phyloP scores from a whole-genome alignment of 148 eudicot species.

The Salicornia ramosissima region DNA sequence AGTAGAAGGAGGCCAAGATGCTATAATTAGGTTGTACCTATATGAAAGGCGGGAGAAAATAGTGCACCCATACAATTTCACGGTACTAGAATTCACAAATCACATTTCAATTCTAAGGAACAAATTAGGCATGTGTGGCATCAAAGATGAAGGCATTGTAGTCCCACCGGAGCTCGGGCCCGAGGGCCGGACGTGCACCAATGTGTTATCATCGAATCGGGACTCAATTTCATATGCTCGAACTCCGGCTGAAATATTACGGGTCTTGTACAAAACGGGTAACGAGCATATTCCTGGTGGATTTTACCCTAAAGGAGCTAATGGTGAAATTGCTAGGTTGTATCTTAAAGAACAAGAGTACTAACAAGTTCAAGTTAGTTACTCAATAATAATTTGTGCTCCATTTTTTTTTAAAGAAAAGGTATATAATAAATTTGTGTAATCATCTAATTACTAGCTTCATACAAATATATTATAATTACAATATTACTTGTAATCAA shows the following conservation, averaged over 20 bases:
- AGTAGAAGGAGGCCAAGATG: slow-evolving; percentile 82
- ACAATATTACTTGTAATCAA: no score
- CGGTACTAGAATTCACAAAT: slow-evolving; percentile 64
- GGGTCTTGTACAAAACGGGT: slow-evolving; percentile 58
- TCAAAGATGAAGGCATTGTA: slow-evolving; percentile 68
- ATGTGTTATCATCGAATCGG: slow-evolving; percentile 47
- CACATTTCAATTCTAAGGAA: slow-evolving; percentile 57
- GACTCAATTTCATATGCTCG: slow-evolving; percentile 54
- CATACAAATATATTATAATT: no score
- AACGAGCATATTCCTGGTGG: slow-evolving; percentile 61
- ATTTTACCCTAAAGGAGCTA: slow-evolving; percentile 66
- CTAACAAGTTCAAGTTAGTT: slow-evolving; percentile 5
- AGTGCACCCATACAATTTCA: slow-evolving; percentile 50
- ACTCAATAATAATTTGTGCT: no score
- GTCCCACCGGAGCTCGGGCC: slow-evolving; percentile 60
- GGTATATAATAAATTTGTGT: no score
- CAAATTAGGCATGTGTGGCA: slow-evolving; percentile 50
- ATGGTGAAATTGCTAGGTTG: slow-evolving; percentile 47
- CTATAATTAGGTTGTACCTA: slow-evolving; percentile 48
- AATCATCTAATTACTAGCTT: no score
- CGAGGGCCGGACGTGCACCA: slow-evolving; percentile 38
- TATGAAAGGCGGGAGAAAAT: slow-evolving; percentile 40
- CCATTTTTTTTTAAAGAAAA: no score
- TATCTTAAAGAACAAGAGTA: slow-evolving; percentile 21
- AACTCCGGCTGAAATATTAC: slow-evolving; percentile 52